phyloP scores from a whole-genome alignment of 2,329 filamentous ascomycete species.

The Alternaria sp. region DNA sequence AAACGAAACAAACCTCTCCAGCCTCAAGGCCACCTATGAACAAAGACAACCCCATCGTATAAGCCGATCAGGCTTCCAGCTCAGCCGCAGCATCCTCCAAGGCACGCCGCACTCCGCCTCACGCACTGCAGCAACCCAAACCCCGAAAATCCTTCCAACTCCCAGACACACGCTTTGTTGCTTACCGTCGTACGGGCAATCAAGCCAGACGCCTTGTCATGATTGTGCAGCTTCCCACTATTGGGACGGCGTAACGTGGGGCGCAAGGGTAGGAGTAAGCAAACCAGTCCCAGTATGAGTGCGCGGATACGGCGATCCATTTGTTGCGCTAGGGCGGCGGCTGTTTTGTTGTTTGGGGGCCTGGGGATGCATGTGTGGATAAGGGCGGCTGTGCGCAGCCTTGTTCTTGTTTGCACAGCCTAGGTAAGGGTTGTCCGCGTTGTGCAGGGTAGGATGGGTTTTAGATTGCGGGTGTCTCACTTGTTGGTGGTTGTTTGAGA shows the following conservation, averaged over 20 bases:
- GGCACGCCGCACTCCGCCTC: conserved; percentile 23
- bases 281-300: not conserved
- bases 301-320: not conserved
- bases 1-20: not conserved
- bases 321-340: conserved; percentile 2
- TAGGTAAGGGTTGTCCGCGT: not conserved
- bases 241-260: not conserved
- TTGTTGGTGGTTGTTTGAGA: no score
- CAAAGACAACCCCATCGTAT: not conserved
- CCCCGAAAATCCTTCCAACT: conserved; percentile 8
- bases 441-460: not conserved
- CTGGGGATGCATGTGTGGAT: not conserved
- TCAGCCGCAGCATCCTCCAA: conserved; percentile 12
- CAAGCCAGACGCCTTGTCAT: not conserved
- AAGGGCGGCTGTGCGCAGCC: not conserved
- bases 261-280: not conserved
- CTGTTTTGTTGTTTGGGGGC: conserved; percentile 1
- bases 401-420: conserved; percentile 10
- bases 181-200: conserved; percentile 15
- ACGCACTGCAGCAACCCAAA: conserved; percentile 3
- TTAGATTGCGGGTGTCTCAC: not conserved
- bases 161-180: conserved; percentile 1
- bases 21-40: not conserved
- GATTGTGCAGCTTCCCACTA: conserved; percentile 1
- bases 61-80: conserved; percentile 5